Base-by-base conservation (phyloP, 805 yeast genomes). In the Candida alai region DNA sequence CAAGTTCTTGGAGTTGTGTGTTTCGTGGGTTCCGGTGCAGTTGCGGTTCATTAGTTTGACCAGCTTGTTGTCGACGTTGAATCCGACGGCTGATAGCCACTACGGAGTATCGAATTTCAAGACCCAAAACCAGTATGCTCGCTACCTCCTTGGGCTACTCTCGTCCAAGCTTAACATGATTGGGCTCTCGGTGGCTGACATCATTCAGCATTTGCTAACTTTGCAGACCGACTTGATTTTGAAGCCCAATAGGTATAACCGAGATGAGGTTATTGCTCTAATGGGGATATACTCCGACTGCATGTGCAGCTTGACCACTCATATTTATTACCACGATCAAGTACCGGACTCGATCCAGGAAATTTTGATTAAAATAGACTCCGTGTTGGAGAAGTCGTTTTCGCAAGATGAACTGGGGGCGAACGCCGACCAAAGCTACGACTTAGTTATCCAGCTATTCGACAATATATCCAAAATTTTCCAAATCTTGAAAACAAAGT, bases 311-410 rank as follows among this genome's bases (percentile, higher is more conserved):
- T 66, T 90, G 34, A 78, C 88, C 1, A 72, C 76, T 2, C 95
- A 88, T 53, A 73, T 80, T 9, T 88, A 88, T 49, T 90, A 90
- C 54, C 80, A 80, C 40, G 94, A 87, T 45, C 98, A 93, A 56
- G 76, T 83, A 4, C 72, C 80, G 11, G 97, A 89, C 53, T 80
- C 90, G 65, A 64, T 88, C 13, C 73, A 76, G 19, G 95, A 84
- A 39, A 63, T 88, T 11, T 58, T 80, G 26, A 45, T 70, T 13
- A 73, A 66, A 37, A 58, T 61, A 35, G 66, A 68, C 49, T 44
- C 61, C 36, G 45, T 50, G 28, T 33, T 61, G 40, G 51, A 51
- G 18, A 38, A 41, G 17, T 33, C 41, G 6, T 32, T 36, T 20
- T 27, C 24, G 11, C 41, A 39, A 9, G 44, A 44, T 11, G 41